Evolutionary conservation across 495 filamentous ascomycete genomes (phyloP).

Genomic region (Penicillium ucsense): DNA sequence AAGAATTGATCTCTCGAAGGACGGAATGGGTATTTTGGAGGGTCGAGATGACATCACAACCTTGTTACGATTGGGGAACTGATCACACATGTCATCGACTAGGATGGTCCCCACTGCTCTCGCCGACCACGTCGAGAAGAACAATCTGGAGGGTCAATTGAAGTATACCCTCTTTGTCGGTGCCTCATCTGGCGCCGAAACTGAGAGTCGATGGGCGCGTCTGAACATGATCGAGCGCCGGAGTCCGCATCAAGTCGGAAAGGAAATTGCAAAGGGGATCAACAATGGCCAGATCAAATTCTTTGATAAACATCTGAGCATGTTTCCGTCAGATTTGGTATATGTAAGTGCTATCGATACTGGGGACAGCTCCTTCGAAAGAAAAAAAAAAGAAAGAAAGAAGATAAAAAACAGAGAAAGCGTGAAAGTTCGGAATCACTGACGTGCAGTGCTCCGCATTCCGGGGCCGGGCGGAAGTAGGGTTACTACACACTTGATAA

Average conservation of each 20-base stretch:
- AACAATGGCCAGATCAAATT: conserved; percentile 84
- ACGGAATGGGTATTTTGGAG: not conserved
- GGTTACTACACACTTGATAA: conserved; percentile 76
- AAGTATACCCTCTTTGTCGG: conserved; percentile 84
- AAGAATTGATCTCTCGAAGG: too few species aligned
- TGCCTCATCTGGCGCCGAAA: conserved; percentile 80
- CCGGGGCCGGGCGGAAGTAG: conserved; percentile 18
- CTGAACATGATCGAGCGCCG: conserved; percentile 85
- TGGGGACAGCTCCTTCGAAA: too few species aligned
- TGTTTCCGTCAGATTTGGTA: conserved; percentile 85
- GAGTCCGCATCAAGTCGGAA: conserved; percentile 82
- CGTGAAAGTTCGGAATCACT: conserved; percentile 1
- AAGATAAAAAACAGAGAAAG: too few species aligned
- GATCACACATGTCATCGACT: not conserved
- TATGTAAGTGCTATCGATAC: conserved; percentile 43
- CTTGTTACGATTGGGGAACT: not conserved
- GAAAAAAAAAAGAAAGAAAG: too few species aligned
- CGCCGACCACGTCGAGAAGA: conserved; percentile 85
- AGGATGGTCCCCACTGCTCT: conserved; percentile 79
- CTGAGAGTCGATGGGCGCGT: conserved; percentile 80
- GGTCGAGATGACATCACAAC: not conserved
- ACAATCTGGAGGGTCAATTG: conserved; percentile 71
- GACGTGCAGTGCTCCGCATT: conserved; percentile 12
- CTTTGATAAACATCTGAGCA: conserved; percentile 85
- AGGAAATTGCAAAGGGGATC: conserved; percentile 83